Evolutionary conservation across 768 basidiomycete species (phyloP).

Genomic region (Sporobolomyces pararoseus): DNA sequence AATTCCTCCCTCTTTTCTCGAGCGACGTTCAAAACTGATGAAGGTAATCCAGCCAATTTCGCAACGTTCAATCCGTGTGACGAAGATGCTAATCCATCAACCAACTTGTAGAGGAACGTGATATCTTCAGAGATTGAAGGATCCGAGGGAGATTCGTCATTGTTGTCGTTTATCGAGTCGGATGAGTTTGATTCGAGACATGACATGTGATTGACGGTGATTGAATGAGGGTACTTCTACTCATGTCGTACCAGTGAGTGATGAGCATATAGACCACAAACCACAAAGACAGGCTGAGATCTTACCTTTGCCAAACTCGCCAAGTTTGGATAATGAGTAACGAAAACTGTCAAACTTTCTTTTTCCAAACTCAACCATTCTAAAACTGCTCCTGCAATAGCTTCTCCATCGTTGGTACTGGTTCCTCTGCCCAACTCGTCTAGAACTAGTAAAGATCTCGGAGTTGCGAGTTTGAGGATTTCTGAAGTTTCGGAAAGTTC

Average conservation of each 20-base stretch:
- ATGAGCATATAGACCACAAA: background rate
- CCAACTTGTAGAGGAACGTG: slow-evolving; percentile 70
- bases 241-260: too few relatives aligned
- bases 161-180: slow-evolving; percentile 55
- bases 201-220: slow-evolving; percentile 42
- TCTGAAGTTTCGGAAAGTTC: slow-evolving; percentile 92
- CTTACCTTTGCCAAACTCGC: slow-evolving; percentile 53
- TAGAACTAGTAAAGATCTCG: slow-evolving; percentile 75
- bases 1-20: slow-evolving; percentile 42
- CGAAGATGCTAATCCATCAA: slow-evolving; percentile 23
- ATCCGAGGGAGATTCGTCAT: too few relatives aligned
- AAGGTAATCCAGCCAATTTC: slow-evolving; percentile 69
- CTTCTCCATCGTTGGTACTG: slow-evolving; percentile 92
- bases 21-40: slow-evolving; percentile 64
- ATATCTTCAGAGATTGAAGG: too few relatives aligned
- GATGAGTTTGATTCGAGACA: slow-evolving; percentile 41
- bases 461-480: slow-evolving; percentile 65
- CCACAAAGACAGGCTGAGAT: background rate
- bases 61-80: slow-evolving; percentile 42
- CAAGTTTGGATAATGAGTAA: slow-evolving; percentile 88
- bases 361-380: slow-evolving; percentile 62
- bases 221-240: slow-evolving; percentile 19
- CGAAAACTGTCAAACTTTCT: slow-evolving; percentile 75
- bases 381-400: slow-evolving; percentile 77
- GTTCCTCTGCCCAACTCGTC: slow-evolving; percentile 84